These are phyloP conservation scores for Cutaneotrichosporon sp. DNA, from an alignment of 1,284 basidiomycete genomes.

Conservation along the genomic window DNA sequence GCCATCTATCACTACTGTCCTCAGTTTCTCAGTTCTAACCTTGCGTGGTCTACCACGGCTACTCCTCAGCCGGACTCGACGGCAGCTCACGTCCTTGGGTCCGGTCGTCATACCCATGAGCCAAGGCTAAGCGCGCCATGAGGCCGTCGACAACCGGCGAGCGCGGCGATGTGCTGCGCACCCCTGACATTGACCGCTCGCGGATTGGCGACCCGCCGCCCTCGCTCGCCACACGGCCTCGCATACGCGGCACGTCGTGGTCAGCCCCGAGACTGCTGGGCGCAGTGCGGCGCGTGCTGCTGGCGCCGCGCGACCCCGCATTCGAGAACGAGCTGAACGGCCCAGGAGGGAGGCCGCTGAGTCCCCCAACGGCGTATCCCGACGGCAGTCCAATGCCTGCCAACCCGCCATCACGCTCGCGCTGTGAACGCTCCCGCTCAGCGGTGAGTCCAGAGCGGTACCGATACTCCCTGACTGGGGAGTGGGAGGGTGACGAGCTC, in stretches of 20 bases:
- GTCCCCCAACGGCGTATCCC: conserved; percentile 1
- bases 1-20: background rate
- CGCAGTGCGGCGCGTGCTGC: conserved; percentile 11
- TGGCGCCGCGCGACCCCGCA: background rate
- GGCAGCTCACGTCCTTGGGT: background rate
- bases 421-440: conserved; percentile 12
- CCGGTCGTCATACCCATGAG: background rate
- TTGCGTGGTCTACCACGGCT: background rate
- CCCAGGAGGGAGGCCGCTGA: conserved; percentile 3
- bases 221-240: conserved; percentile 7
- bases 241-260: conserved; percentile 6
- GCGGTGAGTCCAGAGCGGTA: conserved; percentile 11
- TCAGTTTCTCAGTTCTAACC: background rate
- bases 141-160: conserved; percentile 16
- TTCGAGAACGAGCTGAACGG: conserved; percentile 1
- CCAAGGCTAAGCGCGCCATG: conserved; percentile 20
- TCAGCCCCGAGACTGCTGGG: conserved; percentile 17
- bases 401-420: background rate
- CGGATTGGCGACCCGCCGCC: background rate
- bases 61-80: background rate
- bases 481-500: conserved; percentile 28
- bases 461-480: conserved; percentile 26
- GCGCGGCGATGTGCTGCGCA: conserved; percentile 5
- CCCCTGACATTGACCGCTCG: background rate
- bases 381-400: conserved; percentile 1